Conservation (phyloP, 306 rosid species). For the Cucumis hystrix region DNA sequence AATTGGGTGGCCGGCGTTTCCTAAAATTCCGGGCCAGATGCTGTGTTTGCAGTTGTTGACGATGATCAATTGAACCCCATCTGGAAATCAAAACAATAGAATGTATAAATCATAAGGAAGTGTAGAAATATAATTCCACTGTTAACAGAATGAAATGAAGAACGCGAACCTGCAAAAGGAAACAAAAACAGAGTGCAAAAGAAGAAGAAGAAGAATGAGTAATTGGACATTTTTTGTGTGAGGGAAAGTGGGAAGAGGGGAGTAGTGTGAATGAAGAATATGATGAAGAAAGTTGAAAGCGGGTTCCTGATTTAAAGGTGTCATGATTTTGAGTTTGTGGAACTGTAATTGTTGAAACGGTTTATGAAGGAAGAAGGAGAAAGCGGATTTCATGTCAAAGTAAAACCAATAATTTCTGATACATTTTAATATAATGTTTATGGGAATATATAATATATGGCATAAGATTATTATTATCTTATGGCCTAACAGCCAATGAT, state of each 20-base stretch:
- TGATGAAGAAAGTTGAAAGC: neutral
- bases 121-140: neutral
- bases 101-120: neutral
- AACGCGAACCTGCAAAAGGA: neutral
- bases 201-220: neutral
- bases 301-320: neutral
- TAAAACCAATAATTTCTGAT: too few relatives aligned
- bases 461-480: too few relatives aligned
- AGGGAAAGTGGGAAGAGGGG: neutral
- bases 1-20: conserved; percentile 32
- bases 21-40: conserved; percentile 66
- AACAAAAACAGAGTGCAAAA: neutral
- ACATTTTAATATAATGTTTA: too few relatives aligned
- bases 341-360: neutral
- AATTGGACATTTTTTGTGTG: neutral
- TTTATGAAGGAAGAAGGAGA: neutral
- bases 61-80: conserved; percentile 38
- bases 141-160: neutral
- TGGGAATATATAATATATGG: too few relatives aligned
- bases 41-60: conserved; percentile 62
- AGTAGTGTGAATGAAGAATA: neutral
- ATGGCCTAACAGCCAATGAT: too few relatives aligned
- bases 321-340: neutral
- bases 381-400: too few relatives aligned
- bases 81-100: conserved; percentile 11